Conservation (phyloP, 2,329 filamentous ascomycete genomes). For the Alternaria sp. region DNA sequence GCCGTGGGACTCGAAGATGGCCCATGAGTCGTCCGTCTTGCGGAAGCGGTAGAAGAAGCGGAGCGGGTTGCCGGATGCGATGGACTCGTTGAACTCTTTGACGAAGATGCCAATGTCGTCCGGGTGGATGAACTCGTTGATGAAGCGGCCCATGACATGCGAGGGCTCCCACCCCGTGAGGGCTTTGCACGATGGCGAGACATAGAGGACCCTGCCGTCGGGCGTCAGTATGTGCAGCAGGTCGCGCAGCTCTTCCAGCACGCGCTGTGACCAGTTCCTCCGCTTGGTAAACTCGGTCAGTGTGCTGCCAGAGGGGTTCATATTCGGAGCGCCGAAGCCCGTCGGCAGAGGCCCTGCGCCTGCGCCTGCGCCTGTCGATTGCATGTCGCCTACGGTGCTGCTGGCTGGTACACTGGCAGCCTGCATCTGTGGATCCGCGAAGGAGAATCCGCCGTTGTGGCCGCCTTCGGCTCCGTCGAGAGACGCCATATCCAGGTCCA, state of each 20-base stretch:
- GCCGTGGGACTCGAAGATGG: constrained; percentile 89
- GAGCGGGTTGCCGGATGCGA: constrained; percentile 79
- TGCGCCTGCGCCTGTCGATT: constrained; percentile 59
- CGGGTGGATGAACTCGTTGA: constrained; percentile 83
- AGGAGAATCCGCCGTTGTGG: constrained; percentile 33
- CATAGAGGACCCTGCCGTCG: constrained; percentile 82
- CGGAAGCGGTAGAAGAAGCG: constrained; percentile 87
- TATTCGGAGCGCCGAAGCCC: constrained; percentile 59
- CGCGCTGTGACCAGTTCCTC: constrained; percentile 83
- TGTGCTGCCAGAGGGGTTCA: constrained; percentile 60
- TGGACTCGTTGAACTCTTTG: constrained; percentile 87
- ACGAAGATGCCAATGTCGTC: constrained; percentile 86
- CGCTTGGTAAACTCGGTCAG: constrained; percentile 72
- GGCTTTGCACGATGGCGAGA: constrained; percentile 77
- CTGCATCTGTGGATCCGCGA: constrained; percentile 40
- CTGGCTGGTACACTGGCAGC: constrained; percentile 36
- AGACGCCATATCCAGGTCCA: constrained; percentile 54
- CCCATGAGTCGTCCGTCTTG: constrained; percentile 75
- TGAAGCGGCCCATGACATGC: constrained; percentile 76
- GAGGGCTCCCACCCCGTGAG: constrained; percentile 78
- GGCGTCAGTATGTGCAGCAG: constrained; percentile 86
- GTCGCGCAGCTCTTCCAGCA: constrained; percentile 89
- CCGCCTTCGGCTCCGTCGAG: constrained; percentile 36
- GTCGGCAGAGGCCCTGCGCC: constrained; percentile 66
- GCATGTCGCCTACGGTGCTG: constrained; percentile 39